phyloP scores from a whole-genome alignment of 2,329 filamentous ascomycete species.

The Lecanoromycetidae sp. region DNA sequence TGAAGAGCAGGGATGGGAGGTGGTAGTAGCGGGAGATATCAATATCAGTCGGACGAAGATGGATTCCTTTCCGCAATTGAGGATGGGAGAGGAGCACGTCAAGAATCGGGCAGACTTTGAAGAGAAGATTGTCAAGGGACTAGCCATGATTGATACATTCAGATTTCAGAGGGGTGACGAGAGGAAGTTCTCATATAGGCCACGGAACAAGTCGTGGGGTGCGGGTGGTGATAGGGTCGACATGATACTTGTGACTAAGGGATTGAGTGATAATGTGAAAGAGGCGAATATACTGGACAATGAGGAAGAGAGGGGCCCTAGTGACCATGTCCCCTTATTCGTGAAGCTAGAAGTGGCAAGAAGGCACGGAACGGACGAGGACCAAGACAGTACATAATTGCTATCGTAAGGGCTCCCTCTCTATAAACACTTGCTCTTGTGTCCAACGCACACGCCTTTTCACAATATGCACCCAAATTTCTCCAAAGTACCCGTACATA shows the following conservation, averaged over 20 bases:
- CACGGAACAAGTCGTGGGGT: conserved; percentile 35
- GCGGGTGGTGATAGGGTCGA: conserved; percentile 43
- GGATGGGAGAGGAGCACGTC: conserved; percentile 36
- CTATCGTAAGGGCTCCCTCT: too few species aligned
- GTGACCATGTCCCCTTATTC: conserved; percentile 43
- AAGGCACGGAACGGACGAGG: neutral
- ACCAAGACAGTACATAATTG: neutral
- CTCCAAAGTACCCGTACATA: too few species aligned
- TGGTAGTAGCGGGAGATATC: conserved; percentile 40
- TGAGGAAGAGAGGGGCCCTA: conserved; percentile 36
- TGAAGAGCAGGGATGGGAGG: conserved; percentile 31
- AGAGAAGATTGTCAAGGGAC: conserved; percentile 28
- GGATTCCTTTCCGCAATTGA: conserved; percentile 34
- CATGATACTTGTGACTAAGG: conserved; percentile 36
- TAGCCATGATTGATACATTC: conserved; percentile 36
- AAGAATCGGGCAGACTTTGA: conserved; percentile 40
- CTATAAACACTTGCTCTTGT: too few species aligned
- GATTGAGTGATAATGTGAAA: conserved; percentile 20
- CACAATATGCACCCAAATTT: too few species aligned
- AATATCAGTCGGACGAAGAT: conserved; percentile 34
- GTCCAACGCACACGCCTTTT: too few species aligned
- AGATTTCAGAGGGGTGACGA: conserved; percentile 30
- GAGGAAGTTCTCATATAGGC: conserved; percentile 39
- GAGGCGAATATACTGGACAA: conserved; percentile 24
- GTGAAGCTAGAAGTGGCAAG: conserved; percentile 21